Evolutionary conservation across 1,139 yeast genomes (phyloP).

Genomic region (Candida sojae): DNA sequence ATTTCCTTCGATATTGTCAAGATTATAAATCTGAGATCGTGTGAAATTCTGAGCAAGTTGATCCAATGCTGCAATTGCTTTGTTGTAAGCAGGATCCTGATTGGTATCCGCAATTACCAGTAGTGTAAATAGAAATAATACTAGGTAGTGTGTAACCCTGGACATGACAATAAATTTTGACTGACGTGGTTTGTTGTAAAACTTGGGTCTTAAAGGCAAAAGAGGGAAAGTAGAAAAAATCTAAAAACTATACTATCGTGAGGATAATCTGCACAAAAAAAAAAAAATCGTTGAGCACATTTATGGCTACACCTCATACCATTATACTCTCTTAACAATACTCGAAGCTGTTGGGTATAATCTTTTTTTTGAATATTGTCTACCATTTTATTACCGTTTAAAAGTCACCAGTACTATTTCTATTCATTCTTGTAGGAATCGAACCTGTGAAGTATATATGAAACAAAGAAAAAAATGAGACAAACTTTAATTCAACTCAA

Average conservation of each 20-base stretch:
- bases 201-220: background rate
- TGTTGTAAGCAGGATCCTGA: background rate
- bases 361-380: too few relatives aligned
- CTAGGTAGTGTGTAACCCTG: background rate
- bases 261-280: background rate
- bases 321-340: too few relatives aligned
- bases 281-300: too few relatives aligned
- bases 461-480: background rate
- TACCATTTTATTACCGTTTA: too few relatives aligned
- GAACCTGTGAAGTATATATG: background rate
- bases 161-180: background rate
- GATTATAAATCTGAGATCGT: conserved; percentile 16
- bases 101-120: background rate
- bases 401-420: background rate
- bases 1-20: conserved; percentile 26
- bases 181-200: background rate
- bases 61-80: conserved; percentile 5
- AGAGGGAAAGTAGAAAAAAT: background rate
- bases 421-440: background rate
- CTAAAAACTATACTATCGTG: background rate
- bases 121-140: conserved; percentile 2
- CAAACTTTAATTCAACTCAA: background rate
- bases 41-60: conserved; percentile 4
- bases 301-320: too few relatives aligned
- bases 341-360: too few relatives aligned